Base-by-base conservation (phyloP, 1,284 basidiomycete species). In the Tranzscheliella williamsii region DNA sequence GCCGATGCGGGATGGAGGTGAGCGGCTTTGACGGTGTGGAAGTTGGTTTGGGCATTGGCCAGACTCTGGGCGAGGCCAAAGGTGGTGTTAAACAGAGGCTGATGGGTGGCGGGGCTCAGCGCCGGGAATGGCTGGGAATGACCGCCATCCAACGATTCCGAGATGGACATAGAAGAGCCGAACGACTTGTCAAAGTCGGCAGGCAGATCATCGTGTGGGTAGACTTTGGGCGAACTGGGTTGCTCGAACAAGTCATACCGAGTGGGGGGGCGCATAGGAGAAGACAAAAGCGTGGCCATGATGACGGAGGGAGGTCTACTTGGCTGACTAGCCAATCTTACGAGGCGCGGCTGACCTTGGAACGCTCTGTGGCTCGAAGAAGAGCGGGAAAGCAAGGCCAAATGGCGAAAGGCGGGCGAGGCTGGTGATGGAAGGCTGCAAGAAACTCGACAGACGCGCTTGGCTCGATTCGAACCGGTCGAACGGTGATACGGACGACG, bases 91-190 rank as follows among this genome's bases (percentile, higher is more conserved):
- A 58, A 50, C 34, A 40, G 45, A 29, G 42, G 44, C 24, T 42
- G 38, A 22, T 53, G 44, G 5, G 53, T 24, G 11, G 36, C 41
- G 4, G 40, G 27, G 11, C 42, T 5, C 13, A 49, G 24, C 5
- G 34, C 16, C 11, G 60, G 31, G 34, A 44, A 39, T 27, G 30
- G 22, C 18, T 40, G 51, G 11, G 62, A 38, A 3, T 38, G 17
- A 47, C 52, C 37, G 13, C 58, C 63, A 18, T 76, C 73, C 17
- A 72, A 42, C 5, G 71, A 75, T 16, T 65, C 64, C 6, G 69
- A 68, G 32, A 76, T 63, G 31, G 72, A 75, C 74, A 76, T 75
- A 27, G 70, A 72, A n/a, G 71, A 73, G 44, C 73, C 73, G 23
- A 76, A 76, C 4, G 72, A 75, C 23, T 57, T 64, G 58, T 73